These are phyloP conservation scores for Phytophthora sp. DNA, from an alignment of 352 stramenopile genomes.

Conservation along the genomic window DNA sequence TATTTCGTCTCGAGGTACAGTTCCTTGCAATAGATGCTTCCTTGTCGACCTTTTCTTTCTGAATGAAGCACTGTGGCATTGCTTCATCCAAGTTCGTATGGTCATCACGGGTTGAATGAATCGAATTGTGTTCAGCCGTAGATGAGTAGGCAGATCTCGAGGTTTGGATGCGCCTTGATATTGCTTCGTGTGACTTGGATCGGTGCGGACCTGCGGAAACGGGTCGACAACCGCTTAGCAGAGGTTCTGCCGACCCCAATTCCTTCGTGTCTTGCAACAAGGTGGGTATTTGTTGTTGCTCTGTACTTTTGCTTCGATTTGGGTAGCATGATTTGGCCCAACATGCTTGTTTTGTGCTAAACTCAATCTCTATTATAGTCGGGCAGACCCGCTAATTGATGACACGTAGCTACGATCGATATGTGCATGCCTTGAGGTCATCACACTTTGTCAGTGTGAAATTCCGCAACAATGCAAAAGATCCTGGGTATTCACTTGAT, in stretches of 20 bases:
- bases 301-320: slow-evolving; percentile 4
- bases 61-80: slow-evolving; percentile 7
- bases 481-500: slow-evolving; percentile 65
- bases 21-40: slow-evolving; percentile 17
- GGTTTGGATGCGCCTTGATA: slow-evolving; percentile 52
- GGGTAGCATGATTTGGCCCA: slow-evolving; percentile 10
- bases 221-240: slow-evolving; percentile 65
- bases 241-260: slow-evolving; percentile 53
- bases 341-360: slow-evolving; percentile 56
- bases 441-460: slow-evolving; percentile 67
- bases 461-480: slow-evolving; percentile 53
- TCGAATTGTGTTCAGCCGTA: slow-evolving; percentile 11
- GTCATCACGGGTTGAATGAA: background rate
- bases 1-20: slow-evolving; percentile 23
- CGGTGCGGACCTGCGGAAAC: slow-evolving; percentile 67
- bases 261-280: slow-evolving; percentile 31
- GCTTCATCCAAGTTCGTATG: slow-evolving; percentile 1
- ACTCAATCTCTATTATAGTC: slow-evolving; percentile 52
- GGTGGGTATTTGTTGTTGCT: slow-evolving; percentile 23
- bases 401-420: slow-evolving; percentile 78
- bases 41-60: slow-evolving; percentile 12
- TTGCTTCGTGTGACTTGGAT: slow-evolving; percentile 36
- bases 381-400: slow-evolving; percentile 63
- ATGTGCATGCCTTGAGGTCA: slow-evolving; percentile 69
- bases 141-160: slow-evolving; percentile 59